Evolutionary conservation across 257 asterid species (phyloP), one percentile per base, ranked within the genome.

Genomic region (Thymus quinquecostatus): DNA sequence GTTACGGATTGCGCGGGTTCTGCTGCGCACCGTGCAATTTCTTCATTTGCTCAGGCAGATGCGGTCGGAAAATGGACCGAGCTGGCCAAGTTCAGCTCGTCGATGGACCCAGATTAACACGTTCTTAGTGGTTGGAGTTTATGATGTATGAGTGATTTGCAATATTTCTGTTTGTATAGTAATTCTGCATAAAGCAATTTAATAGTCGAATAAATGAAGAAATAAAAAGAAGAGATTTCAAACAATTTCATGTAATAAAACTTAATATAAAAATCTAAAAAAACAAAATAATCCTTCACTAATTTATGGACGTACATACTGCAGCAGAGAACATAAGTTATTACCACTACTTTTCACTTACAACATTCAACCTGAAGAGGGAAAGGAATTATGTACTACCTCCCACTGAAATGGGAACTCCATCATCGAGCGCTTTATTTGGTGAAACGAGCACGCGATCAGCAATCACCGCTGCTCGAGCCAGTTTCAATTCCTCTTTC

Each of bases 341-440:
- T 53, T 30, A 45, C 41, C 49, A 34, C 59, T 32, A n/a, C 6
- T 29, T 21, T 41, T 50, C 75, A 65, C 38, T 62, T 61, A 57
- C 69, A 47, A 60, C 54, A 75, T 43, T 45, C 59, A 33, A 11
- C 11, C 28, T 48, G 61, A 69, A 49, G 66, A 14, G 64, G 21
- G 50, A 11, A 44, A 45, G 6, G 32, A 13, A 36, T 61, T 69
- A 63, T 61, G 49, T 69, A 64, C 70, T n/a, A 44, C 28, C 61
- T 32, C 73, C 61, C 43, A 38, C 51, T 28, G 21, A 14, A 40
- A 44, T 36, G 43, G 66, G 21, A 38, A 38, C 63, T 63, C 21
- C 66, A 40, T 58, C 66, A 30, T 56, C 36, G 10, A 6, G 10
- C 14, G 51, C 14, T 64, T 74, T 48, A 41, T 67, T 78, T 51